Evolutionary conservation across 768 basidiomycete species (phyloP).

Genomic region (Panus rudis): DNA sequence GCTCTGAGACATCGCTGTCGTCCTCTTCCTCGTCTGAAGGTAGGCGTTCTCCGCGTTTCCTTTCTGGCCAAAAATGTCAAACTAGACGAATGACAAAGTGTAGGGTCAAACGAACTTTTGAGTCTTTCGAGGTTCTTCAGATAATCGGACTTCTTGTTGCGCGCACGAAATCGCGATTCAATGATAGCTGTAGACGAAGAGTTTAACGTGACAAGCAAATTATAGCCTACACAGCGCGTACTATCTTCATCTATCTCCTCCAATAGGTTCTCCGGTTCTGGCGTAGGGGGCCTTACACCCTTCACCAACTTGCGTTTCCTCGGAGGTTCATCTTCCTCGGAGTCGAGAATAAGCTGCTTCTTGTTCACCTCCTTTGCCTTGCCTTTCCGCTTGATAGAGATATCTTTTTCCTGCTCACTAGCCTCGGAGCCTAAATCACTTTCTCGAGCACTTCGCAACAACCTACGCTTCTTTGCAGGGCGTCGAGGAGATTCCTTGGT

Average conservation of each 20-base stretch:
- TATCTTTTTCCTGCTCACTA: conserved; percentile 11
- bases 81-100: neutral
- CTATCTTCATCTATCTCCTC: conserved; percentile 52
- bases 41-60: conserved; percentile 34
- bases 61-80: conserved; percentile 25
- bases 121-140: conserved; percentile 60
- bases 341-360: conserved; percentile 14
- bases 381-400: conserved; percentile 14
- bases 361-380: conserved; percentile 13
- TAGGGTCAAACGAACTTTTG: conserved; percentile 40
- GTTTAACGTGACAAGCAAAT: conserved; percentile 3
- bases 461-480: conserved; percentile 13
- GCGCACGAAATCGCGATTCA: conserved; percentile 51
- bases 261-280: conserved; percentile 33
- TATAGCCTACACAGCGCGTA: conserved; percentile 29
- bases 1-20: conserved; percentile 16
- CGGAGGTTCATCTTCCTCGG: conserved; percentile 27
- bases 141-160: conserved; percentile 52
- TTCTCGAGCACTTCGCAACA: conserved; percentile 1
- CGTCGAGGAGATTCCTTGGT: conserved; percentile 17
- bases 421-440: neutral
- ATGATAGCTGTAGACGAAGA: conserved; percentile 44
- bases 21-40: conserved; percentile 22
- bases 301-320: conserved; percentile 36
- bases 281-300: conserved; percentile 35